phyloP scores from a whole-genome alignment of 2,329 filamentous ascomycete species.

The Diaporthe sp. region DNA sequence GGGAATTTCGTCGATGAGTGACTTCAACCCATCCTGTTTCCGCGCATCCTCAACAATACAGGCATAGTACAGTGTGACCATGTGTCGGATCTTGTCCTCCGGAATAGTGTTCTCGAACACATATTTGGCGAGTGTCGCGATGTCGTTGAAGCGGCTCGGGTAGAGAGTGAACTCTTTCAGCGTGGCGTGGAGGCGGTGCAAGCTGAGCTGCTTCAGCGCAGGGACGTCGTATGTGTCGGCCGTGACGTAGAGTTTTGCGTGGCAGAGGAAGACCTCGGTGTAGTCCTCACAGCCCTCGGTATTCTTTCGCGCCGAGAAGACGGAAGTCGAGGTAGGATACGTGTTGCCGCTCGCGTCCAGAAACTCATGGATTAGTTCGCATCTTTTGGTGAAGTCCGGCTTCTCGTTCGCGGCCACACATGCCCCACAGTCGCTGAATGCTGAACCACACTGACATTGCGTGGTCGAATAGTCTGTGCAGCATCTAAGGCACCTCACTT shows the following conservation, averaged over 20 bases:
- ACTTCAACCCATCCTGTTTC: conserved; percentile 27
- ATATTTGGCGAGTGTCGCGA: conserved; percentile 28
- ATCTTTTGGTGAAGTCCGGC: rapidly evolving
- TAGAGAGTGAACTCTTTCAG: conserved; percentile 37
- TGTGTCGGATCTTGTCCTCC: conserved; percentile 32
- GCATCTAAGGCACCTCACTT: not conserved
- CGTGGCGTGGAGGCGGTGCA: conserved; percentile 38
- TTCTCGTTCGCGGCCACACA: not conserved
- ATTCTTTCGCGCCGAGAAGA: conserved; percentile 31
- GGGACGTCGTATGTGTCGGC: conserved; percentile 41
- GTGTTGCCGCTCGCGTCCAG: not conserved
- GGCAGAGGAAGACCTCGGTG: conserved; percentile 38
- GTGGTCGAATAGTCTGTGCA: rapidly evolving
- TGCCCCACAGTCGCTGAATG: not conserved
- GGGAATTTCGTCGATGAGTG: conserved; percentile 22
- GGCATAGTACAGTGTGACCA: conserved; percentile 38
- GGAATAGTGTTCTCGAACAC: conserved; percentile 38
- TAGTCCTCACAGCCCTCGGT: conserved; percentile 38
- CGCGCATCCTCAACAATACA: conserved; percentile 40
- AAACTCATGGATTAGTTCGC: not conserved
- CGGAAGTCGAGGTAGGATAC: not conserved
- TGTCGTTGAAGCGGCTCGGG: conserved; percentile 32
- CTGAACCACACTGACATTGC: rapidly evolving
- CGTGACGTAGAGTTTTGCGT: conserved; percentile 41
- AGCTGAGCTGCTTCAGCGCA: conserved; percentile 13